Evolutionary conservation across 208 protist genomes (phyloP), one percentile per base, ranked within the genome.

Genomic region (Wallacemonas sp.): DNA sequence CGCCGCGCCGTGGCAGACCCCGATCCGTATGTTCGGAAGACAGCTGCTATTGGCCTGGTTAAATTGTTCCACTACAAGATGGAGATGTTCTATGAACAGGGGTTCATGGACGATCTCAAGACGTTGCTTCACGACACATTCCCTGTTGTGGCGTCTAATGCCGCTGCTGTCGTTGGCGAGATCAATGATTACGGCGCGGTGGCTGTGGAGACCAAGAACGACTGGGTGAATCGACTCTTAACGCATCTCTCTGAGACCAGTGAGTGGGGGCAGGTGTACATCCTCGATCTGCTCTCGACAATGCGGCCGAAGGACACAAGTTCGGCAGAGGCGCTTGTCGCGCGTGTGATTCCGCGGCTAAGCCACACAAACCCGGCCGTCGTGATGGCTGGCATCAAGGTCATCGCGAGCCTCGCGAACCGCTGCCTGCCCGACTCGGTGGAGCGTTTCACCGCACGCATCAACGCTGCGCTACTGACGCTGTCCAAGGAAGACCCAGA

Each of bases 1-100:
- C 83, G 89, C 26, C 78, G 91, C 29, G 94, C 91, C 19, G 73
- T 85, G 17, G 52, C 36, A 39, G 98, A 99, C 70, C 44, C 79
- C n/a, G 98, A 99, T 74, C 98, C 98, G 13, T 99, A 99, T 77
- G 99, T 99, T 2, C 91, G 98, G 58, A 99, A 99, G 79, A 99
- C 98, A 0, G 98, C 98, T 2, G 98, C 96, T 19, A 92, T 99
- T 38, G 98, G 96, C 70, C 87, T 99, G 30, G 98, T 97, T 15
- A 99, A 99, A 76, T 69, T 99, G 10, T 99, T 98, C 75, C 98
- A 99, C 71, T 90, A 99, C 45, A 94, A 97, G 68, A 91, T 96
- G 61, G 81, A 98, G 36, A 48, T 99, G 17, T 98, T 98, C 46
- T 87, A 95, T 57, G 89, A 98, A 42, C 92, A 98, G 58, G 91